A percentile compares a stretch with the other conserved stretches of the same genome.
Conservation (phyloP, 306 rosid genomes). For the Gillenia trifoliata region DNA sequence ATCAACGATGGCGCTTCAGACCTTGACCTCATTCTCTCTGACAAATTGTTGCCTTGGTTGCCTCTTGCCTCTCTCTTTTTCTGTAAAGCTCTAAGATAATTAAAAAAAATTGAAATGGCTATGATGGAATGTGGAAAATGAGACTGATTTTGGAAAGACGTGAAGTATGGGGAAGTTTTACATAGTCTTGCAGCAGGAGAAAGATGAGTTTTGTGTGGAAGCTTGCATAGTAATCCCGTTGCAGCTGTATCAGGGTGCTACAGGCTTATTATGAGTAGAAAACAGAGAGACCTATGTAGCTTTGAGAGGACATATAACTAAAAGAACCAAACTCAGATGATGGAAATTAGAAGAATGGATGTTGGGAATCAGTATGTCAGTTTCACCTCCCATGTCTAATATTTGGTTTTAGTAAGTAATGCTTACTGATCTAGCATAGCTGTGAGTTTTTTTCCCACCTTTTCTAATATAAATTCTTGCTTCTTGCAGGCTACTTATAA, state of each 20-base stretch:
- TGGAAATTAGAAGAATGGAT: neutral
- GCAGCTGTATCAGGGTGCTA: neutral
- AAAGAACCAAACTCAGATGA: neutral
- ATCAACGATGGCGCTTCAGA: too few relatives aligned
- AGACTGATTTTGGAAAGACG: too few relatives aligned
- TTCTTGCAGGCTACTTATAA: conserved; percentile 55
- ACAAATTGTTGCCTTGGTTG: too few relatives aligned
- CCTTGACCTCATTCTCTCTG: too few relatives aligned
- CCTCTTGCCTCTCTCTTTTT: too few relatives aligned
- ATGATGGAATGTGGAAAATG: too few relatives aligned
- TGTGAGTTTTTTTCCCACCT: neutral
- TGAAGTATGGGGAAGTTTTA: too few relatives aligned
- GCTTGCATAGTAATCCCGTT: neutral
- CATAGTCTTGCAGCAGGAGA: too few relatives aligned
- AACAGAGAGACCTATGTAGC: neutral
- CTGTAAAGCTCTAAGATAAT: too few relatives aligned
- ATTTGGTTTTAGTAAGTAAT: neutral
- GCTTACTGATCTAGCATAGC: neutral
- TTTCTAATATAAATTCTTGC: neutral
- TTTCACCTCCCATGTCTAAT: neutral
- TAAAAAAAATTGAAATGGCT: too few relatives aligned
- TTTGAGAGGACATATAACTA: neutral
- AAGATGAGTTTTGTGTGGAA: neutral
- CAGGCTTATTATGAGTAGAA: neutral
- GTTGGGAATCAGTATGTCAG: neutral